Evolutionary conservation across 352 stramenopile species (phyloP), one percentile per base, ranked within the genome.

Genomic region (Globisporangium irregulare): DNA sequence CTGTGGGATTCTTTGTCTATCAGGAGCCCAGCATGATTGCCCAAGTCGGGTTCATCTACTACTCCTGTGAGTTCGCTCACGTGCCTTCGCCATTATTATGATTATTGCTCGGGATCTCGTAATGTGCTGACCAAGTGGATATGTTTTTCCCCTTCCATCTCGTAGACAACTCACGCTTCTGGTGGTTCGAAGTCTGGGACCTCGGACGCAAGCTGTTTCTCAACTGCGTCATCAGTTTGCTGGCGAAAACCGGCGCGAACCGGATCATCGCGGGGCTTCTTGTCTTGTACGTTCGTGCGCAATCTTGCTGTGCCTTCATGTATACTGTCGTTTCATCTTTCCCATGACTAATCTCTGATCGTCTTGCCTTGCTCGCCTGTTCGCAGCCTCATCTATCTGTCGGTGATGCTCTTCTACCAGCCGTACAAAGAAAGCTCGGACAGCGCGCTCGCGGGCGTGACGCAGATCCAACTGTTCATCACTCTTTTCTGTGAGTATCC

Each of bases 111-210:
- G 29, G 2, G 10, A 51, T 8, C 4, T 38, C 15, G 20, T 10
- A 10, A 56, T 25, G 7, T 24, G 25, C 54, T 69, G 22, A 64
- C 15, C 7, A 3, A 10, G 15, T 25, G 10, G 10, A 22, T 36
- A 12, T 38, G 12, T 59, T n/a, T 14, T 3, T 24, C 14, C n/a
- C 41, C 3, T 24, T 12, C 10, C 38, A 2, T 20, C 48, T 20
- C 7, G n/a, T 24, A 93, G 85, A 93, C 66, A 72, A 75, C 36
- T 72, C 75, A 2, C 22, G 68, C 4, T 93, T 91, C 59, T 93
- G 83, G 85, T 93, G 81, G 80, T 93, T 90, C 55, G 83, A 92
- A 70, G 84, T 93, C 2, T 89, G 82, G 76, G 83, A 93, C 29
- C 71, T 93, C n/a, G 69, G 74, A 0, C 78, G 85, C 18, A 93